Conservation (phyloP, 352 stramenopile genomes). For the Plasmopara halstedii region DNA sequence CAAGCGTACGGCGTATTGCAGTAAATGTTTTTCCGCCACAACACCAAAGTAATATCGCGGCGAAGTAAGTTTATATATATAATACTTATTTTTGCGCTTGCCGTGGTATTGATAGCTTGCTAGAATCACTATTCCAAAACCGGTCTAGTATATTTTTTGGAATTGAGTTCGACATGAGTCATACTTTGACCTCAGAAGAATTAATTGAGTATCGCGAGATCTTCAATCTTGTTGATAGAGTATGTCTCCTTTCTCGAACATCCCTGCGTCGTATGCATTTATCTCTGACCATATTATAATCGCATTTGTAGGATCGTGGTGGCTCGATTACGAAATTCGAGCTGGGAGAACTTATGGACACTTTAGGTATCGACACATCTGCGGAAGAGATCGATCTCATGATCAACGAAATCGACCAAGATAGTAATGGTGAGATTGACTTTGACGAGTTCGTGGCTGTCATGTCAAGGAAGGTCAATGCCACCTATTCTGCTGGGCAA, state of each 20-base stretch:
- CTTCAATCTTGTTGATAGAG: constrained; percentile 91
- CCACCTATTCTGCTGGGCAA: constrained; percentile 89
- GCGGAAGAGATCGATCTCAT: constrained; percentile 92
- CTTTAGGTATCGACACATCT: constrained; percentile 88
- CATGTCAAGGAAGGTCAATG: constrained; percentile 93
- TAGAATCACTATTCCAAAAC: background rate
- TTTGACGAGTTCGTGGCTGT: constrained; percentile 94
- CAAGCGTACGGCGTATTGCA: constrained; percentile 4
- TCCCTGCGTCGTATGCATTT: background rate
- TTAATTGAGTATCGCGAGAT: constrained; percentile 91
- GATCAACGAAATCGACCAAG: constrained; percentile 94
- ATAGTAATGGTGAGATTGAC: constrained; percentile 92
- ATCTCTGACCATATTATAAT: background rate
- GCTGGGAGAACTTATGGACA: constrained; percentile 91
- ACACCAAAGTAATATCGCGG: background rate
- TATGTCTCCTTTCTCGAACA: constrained; percentile 8
- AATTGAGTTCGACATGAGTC: constrained; percentile 33
- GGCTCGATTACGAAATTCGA: constrained; percentile 93
- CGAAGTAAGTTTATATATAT: constrained; percentile 10
- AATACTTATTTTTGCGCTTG: constrained; percentile 10
- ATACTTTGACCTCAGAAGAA: constrained; percentile 70
- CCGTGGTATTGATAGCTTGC: constrained; percentile 6
- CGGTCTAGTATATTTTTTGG: background rate
- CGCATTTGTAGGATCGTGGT: constrained; percentile 69
- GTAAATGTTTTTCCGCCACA: constrained; percentile 2